Percentiles rank a stretch among this genome's conserved stretches.
Conservation (phyloP, 164 flowering plant species). For the Macadamia integrifolia region DNA sequence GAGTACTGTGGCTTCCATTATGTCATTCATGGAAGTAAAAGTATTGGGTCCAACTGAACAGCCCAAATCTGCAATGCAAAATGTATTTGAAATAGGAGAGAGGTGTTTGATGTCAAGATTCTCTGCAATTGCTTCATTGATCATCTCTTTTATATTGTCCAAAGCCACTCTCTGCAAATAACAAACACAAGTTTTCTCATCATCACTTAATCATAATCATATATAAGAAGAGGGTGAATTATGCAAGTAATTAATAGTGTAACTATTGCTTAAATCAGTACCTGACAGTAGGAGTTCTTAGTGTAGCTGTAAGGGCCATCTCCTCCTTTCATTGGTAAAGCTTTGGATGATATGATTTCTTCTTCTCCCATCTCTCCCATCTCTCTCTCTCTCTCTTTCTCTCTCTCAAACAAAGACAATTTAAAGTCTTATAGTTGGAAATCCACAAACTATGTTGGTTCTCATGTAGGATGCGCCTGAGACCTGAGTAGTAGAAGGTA, state of each 20-base stretch:
- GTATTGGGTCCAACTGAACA: background rate
- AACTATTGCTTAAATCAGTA: no score
- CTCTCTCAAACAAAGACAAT: no score
- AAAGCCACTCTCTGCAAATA: slow-evolving; percentile 10
- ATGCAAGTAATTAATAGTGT: no score
- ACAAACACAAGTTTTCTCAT: no score
- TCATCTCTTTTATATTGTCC: background rate
- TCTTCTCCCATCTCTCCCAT: background rate
- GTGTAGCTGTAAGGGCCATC: slow-evolving; percentile 1
- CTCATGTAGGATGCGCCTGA: background rate
- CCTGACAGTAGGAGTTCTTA: background rate
- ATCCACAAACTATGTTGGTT: no score
- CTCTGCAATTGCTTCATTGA: background rate
- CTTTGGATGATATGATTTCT: background rate
- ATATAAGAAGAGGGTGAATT: no score
- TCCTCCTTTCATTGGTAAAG: slow-evolving; percentile 1
- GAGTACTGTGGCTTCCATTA: background rate
- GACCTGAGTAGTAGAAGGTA: background rate
- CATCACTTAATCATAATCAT: no score
- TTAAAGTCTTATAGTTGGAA: background rate
- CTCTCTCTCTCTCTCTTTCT: background rate
- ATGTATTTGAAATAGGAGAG: background rate
- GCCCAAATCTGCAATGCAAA: background rate
- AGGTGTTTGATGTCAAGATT: background rate
- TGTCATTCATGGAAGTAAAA: background rate